phyloP scores from a whole-genome alignment of 306 rosid genomes.

The Vicia faba region DNA sequence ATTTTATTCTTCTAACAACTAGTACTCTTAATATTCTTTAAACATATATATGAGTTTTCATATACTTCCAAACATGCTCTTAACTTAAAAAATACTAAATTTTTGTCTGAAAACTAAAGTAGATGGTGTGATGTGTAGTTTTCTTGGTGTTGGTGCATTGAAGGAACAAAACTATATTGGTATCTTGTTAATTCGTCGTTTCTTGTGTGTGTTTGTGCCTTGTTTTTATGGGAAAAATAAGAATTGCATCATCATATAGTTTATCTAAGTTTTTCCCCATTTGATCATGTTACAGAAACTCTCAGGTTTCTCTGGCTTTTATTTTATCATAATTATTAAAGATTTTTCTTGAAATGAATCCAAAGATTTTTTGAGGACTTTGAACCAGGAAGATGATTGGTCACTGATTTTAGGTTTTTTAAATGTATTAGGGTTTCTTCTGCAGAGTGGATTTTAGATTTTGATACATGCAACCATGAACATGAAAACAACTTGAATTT shows the following conservation, averaged over 20 bases:
- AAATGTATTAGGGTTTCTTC: conserved; percentile 56
- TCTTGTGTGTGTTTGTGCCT: conserved; percentile 20
- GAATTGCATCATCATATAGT: conserved; percentile 4
- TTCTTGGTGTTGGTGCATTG: conserved; percentile 42
- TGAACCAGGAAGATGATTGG: too few species aligned
- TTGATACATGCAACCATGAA: neutral
- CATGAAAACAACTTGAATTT: neutral
- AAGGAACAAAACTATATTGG: conserved; percentile 37
- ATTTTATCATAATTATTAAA: conserved; percentile 15
- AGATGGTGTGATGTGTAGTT: conserved; percentile 16
- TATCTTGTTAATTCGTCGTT: conserved; percentile 32
- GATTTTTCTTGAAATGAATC: conserved; percentile 23
- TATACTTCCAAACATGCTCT: conserved; percentile 7
- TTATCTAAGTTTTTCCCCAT: conserved; percentile 37
- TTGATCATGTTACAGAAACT: conserved; percentile 15
- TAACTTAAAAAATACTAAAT: conserved; percentile 17
- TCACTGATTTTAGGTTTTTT: too few species aligned
- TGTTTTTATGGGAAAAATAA: conserved; percentile 35
- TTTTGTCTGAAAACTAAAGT: conserved; percentile 19
- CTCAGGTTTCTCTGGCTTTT: conserved; percentile 26
- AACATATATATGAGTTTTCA: neutral
- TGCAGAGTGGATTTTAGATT: neutral
- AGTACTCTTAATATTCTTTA: neutral
- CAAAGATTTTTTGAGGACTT: neutral
- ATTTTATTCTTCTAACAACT: conserved; percentile 14